Evolutionary conservation across 2,329 filamentous ascomycete genomes (phyloP), one percentile per base, ranked within the genome.

Genomic region (Phaeosphaeria sp.): DNA sequence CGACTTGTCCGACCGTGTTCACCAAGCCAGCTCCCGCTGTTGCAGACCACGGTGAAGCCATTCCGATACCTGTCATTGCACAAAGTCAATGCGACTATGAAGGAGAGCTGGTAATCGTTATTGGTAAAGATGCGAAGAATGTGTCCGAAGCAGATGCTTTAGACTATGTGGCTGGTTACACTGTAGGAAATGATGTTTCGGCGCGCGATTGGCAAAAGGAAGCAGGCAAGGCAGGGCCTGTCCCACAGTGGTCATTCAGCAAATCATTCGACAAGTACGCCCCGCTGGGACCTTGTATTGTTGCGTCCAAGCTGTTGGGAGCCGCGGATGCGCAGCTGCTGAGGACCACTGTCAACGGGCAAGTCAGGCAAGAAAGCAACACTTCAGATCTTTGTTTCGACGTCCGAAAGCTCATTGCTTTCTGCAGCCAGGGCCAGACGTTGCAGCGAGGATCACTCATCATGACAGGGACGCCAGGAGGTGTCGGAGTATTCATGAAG

Each of bases 161-260:
- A 2, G 66, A 73, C 0, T 82, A 84, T 54, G 73, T 86, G 2
- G 78, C 79, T 0, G 84, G 77, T 1, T 86, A 84, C 60, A 83
- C 81, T 0, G 69, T 68, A 13, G 81, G 79, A 11, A 86, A 86
- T 52, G 83, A 86, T 57, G 71, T 86, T 1, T 82, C 81, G 0
- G 77, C 80, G 0, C 77, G 84, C 0, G 80, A 81, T 51, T 72
- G 78, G 49, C 83, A 86, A 57, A 70, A 81, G 1, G 67, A 77
- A 39, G 49, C 57, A 2, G 48, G 30, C 17, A 27, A 49, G 17
- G 55, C 53, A 24, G 60, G 60, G 3, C 36, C n/a, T 15, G 80
- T 85, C 0, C 83, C 83, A 0, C 84, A 86, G 65, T 85, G 80
- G 79, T 76, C 78, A 0, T 86, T 84, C 59, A 80, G 77, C 3